These are phyloP conservation scores for Colletotrichum filicis DNA, from an alignment of 2,329 filamentous ascomycete species.

Conservation along the genomic window DNA sequence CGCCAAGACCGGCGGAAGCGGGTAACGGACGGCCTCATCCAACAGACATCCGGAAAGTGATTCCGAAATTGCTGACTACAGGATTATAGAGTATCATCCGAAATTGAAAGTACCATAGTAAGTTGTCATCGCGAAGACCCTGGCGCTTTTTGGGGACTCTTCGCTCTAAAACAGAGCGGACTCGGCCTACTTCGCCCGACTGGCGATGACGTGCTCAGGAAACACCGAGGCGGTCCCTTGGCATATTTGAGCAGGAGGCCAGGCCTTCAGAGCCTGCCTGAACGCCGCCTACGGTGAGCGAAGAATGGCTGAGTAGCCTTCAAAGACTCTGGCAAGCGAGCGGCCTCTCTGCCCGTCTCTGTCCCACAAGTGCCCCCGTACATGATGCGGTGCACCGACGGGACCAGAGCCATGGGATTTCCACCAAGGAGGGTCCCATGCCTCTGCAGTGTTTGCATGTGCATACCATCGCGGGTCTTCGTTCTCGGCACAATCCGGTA, in stretches of 20 bases:
- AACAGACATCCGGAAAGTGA: not conserved
- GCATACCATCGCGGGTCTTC: not conserved
- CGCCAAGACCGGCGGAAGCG: conserved; percentile 11
- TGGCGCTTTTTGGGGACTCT: not conserved
- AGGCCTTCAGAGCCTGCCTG: not conserved
- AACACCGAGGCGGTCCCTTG: conserved; percentile 6
- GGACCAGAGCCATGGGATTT: conserved; percentile 16
- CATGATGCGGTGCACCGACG: not conserved
- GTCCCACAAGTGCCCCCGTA: not conserved
- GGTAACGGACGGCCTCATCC: not conserved
- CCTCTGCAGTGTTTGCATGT: not conserved
- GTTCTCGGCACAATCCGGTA: not conserved
- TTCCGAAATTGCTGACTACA: not conserved
- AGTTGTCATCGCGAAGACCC: not conserved
- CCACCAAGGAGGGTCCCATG: not conserved
- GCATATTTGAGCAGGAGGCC: not conserved
- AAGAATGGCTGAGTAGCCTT: not conserved
- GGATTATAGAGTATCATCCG: not conserved
- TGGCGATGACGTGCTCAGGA: conserved; percentile 25
- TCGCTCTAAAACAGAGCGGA: not conserved
- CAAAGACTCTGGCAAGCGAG: not conserved
- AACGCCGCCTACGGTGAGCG: not conserved
- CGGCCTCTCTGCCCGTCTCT: not conserved
- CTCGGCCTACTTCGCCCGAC: not conserved
- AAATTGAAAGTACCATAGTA: not conserved